These are phyloP conservation scores for Didymosphaeria variabile DNA, from an alignment of 2,329 filamentous ascomycete genomes.

Conservation along the genomic window DNA sequence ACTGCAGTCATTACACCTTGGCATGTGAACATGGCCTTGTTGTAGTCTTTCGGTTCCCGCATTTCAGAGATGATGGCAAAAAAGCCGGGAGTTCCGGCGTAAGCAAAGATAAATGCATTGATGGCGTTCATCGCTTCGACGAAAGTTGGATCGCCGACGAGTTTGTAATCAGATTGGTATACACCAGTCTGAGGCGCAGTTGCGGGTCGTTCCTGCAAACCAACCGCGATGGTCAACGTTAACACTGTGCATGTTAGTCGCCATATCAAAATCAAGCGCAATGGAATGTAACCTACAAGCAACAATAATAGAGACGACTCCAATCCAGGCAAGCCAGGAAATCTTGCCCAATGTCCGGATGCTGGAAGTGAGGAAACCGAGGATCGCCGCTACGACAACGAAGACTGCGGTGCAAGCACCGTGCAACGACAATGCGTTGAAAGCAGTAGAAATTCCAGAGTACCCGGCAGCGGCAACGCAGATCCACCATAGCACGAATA, in stretches of 20 bases:
- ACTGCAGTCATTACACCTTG: constrained; percentile 63
- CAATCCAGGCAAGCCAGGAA: constrained; percentile 25
- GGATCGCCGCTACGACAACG: constrained; percentile 27
- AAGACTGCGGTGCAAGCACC: constrained; percentile 38
- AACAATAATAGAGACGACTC: constrained; percentile 11
- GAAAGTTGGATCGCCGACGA: constrained; percentile 19
- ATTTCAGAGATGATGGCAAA: constrained; percentile 70
- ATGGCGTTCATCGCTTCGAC: constrained; percentile 18
- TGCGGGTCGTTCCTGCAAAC: constrained; percentile 28
- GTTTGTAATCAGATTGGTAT: constrained; percentile 15
- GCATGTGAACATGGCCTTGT: constrained; percentile 68
- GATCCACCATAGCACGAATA: constrained; percentile 41
- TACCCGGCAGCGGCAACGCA: constrained; percentile 23
- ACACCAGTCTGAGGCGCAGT: constrained; percentile 25
- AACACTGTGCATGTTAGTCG: constrained; percentile 23
- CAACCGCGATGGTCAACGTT: constrained; percentile 27
- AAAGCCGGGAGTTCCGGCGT: constrained; percentile 24
- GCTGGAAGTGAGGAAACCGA: constrained; percentile 30
- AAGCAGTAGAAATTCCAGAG: constrained; percentile 17
- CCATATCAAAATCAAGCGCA: background rate
- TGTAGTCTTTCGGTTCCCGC: constrained; percentile 65
- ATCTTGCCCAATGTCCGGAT: constrained; percentile 20
- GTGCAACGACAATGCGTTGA: constrained; percentile 61
- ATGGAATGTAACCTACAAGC: background rate
- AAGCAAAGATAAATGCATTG: constrained; percentile 14